Evolutionary conservation across 2,329 filamentous ascomycete species (phyloP), one percentile per base, ranked within the genome.

Genomic region (Aspergillus fijiensis): DNA sequence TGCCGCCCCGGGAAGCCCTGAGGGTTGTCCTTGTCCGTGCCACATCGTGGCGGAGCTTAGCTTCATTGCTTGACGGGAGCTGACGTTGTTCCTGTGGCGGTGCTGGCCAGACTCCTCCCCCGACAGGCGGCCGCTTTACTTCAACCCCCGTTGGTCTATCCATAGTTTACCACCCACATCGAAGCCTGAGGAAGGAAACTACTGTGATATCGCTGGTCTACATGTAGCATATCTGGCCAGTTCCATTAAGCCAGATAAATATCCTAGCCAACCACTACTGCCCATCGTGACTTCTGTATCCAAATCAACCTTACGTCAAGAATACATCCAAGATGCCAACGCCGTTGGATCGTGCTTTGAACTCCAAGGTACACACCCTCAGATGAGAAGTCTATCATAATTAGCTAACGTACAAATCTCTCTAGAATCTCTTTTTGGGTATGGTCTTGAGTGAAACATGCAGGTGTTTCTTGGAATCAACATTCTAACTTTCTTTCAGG

Each of bases 381-480:
- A 16, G 9, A 23, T 49, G 19, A 25, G 35, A 2, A 19, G 21
- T n/a, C 42, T 42, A 31, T n/a, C 33, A 39, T 45, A 27, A 57
- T 45, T 33, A 35, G 58, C 55, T 64, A 31, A 60, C 62, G 66
- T 59, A 59, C 65, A 66, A 51, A 70, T 31, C 50, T 27, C 23
- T 47, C 48, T 69, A 91, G 88, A 90, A 89, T 69, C 80, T 89
- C 60, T 83, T 92, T 58, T 77, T 92, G 60, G 88, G 89, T 91
- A 82, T 58, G 58, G 59, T 33, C 63, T 64, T 50, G 14, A n/a
- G 31, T 29, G 39, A 21, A 29, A 25, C n/a, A 45, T 19, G 42
- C 27, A 33, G 14, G 16, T 23, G 45, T 12, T 35, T 35, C 33
- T 23, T 10, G 2, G 25, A 35, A n/a, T 49, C 14, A 45, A 5